Evolutionary conservation across 108 stramenopile genomes (phyloP).

Genomic region (Nitzschia sp.): DNA sequence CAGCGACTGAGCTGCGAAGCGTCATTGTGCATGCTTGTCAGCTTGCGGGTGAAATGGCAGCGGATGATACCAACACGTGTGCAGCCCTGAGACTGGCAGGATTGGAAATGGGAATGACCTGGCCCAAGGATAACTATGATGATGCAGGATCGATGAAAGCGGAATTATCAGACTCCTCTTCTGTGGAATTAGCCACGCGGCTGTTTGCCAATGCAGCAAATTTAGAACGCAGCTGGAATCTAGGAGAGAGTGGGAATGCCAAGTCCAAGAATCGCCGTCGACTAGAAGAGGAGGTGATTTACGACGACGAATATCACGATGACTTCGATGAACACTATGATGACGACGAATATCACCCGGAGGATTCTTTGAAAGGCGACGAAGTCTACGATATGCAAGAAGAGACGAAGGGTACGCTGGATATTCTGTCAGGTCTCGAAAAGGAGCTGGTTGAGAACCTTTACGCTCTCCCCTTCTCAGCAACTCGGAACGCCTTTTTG

Average conservation of each 20-base stretch:
- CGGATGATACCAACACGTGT: conserved; percentile 41
- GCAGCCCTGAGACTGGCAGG: conserved; percentile 59
- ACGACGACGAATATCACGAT: conserved; percentile 17
- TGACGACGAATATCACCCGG: conserved; percentile 26
- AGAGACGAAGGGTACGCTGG: conserved; percentile 1
- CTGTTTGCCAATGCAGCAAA: conserved; percentile 24
- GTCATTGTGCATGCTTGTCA: conserved; percentile 69
- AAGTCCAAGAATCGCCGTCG: conserved; percentile 19
- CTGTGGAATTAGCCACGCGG: conserved; percentile 4
- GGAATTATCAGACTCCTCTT: background rate
- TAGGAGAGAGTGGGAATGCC: conserved; percentile 27
- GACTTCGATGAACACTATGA: conserved; percentile 31
- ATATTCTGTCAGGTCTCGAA: conserved; percentile 24
- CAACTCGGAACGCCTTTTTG: conserved; percentile 19
- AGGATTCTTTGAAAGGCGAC: background rate
- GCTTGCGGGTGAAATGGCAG: conserved; percentile 64
- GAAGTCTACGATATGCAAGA: background rate
- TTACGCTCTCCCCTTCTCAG: conserved; percentile 9
- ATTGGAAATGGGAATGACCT: conserved; percentile 45
- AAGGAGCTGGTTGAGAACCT: conserved; percentile 28
- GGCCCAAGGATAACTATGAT: conserved; percentile 27
- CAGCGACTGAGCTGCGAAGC: conserved; percentile 28
- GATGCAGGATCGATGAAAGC: background rate
- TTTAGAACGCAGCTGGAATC: conserved; percentile 4
- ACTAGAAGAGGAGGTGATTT: conserved; percentile 22